A percentile compares a stretch with the other conserved stretches of the same genome.
These are phyloP conservation scores for Plasmopara muralis DNA, from an alignment of 352 stramenopile species.

Conservation along the genomic window DNA sequence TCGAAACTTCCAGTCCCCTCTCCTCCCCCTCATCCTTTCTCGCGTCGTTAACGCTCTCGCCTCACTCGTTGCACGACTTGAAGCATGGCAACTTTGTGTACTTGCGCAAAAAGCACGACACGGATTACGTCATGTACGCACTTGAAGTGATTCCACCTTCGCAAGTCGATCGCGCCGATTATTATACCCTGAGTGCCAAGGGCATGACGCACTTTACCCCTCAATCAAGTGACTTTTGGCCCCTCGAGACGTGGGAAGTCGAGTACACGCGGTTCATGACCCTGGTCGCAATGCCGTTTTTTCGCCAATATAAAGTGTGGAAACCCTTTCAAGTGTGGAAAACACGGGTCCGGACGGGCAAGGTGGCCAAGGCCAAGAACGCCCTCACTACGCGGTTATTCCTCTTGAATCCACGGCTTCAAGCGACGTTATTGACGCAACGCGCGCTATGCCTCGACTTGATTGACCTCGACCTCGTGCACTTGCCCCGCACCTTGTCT, in stretches of 20 bases:
- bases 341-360: conserved; percentile 72
- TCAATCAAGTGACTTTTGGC: conserved; percentile 86
- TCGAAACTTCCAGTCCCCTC: conserved; percentile 9
- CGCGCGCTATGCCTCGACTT: conserved; percentile 71
- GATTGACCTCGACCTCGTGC: conserved; percentile 52
- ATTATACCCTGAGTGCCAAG: conserved; percentile 91
- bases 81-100: conserved; percentile 79
- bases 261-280: conserved; percentile 89
- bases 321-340: conserved; percentile 95
- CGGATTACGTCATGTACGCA: conserved; percentile 75
- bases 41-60: conserved; percentile 66
- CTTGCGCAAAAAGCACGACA: conserved; percentile 52
- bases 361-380: conserved; percentile 84
- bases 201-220: conserved; percentile 91
- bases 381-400: conserved; percentile 83
- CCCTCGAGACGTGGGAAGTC: conserved; percentile 89
- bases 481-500: conserved; percentile 69
- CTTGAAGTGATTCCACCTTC: conserved; percentile 80
- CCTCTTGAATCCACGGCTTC: conserved; percentile 78
- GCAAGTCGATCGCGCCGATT: conserved; percentile 77
- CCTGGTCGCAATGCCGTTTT: conserved; percentile 89
- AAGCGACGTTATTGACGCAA: conserved; percentile 73
- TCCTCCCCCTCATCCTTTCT: conserved; percentile 48
- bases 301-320: conserved; percentile 89
- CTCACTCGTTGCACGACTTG: conserved; percentile 70